A percentile compares a stretch with the other conserved stretches of the same genome.
Conservation (phyloP, 176 grass and related monocot species). For the Carex parvula region DNA sequence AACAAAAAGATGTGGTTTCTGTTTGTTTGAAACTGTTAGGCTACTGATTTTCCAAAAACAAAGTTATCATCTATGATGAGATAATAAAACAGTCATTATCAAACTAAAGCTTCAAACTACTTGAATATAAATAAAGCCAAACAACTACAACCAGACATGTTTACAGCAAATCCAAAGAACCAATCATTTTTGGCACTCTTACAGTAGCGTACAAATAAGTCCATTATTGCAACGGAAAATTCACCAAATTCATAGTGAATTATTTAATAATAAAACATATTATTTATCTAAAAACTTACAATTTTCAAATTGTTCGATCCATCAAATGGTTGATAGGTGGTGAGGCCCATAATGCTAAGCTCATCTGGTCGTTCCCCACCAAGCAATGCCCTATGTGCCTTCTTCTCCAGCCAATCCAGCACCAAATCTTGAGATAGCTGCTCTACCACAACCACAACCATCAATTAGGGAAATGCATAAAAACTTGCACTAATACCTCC, state of each 20-base stretch:
- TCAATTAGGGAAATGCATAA: conserved; percentile 7
- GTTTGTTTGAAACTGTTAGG: neutral
- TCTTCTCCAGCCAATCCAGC: conserved; percentile 56
- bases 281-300: conserved; percentile 39
- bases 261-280: neutral
- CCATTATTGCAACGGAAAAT: conserved; percentile 5
- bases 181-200: conserved; percentile 14
- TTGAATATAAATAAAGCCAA: conserved; percentile 9
- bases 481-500: neutral
- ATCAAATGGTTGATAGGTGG: conserved; percentile 73
- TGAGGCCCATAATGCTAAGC: conserved; percentile 69
- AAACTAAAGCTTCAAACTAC: neutral
- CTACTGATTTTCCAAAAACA: conserved; percentile 1
- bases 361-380: conserved; percentile 21
- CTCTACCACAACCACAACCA: neutral
- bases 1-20: neutral
- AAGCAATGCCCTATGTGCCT: conserved; percentile 40
- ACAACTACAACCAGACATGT: neutral
- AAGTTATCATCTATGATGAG: neutral
- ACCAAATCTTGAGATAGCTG: conserved; percentile 96
- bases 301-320: conserved; percentile 88
- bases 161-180: conserved; percentile 11
- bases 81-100: conserved; percentile 18
- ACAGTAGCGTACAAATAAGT: conserved; percentile 1
- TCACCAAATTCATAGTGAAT: neutral